These are phyloP conservation scores for Dalbergia cochinchinensis DNA, from an alignment of 306 rosid genomes.

Conservation along the genomic window DNA sequence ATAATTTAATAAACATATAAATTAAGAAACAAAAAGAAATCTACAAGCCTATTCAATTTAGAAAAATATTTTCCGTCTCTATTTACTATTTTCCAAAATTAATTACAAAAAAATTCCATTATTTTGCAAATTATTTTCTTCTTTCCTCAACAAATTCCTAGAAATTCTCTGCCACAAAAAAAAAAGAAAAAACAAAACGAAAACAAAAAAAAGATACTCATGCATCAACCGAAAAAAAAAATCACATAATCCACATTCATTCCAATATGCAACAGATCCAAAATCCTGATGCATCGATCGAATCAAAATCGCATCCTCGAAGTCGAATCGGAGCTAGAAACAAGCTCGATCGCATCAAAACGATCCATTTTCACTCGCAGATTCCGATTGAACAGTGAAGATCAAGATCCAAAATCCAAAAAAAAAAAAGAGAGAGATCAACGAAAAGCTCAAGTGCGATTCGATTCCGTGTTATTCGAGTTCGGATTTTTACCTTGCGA, in stretches of 20 bases:
- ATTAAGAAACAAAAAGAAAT: no score
- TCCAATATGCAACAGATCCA: neutral
- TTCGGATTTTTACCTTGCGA: slow-evolving; percentile 63
- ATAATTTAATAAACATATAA: neutral
- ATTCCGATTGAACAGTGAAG: slow-evolving; percentile 9
- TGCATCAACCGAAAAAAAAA: neutral
- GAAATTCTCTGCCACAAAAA: neutral
- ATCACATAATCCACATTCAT: neutral
- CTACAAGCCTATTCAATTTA: neutral
- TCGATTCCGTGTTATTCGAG: neutral
- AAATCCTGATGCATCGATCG: neutral
- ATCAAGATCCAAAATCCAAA: neutral
- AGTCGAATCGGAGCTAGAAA: neutral
- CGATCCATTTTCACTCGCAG: neutral
- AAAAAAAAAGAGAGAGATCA: slow-evolving; percentile 22
- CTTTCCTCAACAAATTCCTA: neutral
- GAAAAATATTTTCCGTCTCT: neutral
- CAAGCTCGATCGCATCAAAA: slow-evolving; percentile 29
- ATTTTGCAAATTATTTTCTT: neutral
- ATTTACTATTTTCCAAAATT: no score
- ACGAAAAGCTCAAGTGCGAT: neutral
- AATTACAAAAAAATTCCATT: neutral
- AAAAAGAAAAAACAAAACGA: neutral
- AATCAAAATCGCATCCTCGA: neutral
- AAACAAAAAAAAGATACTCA: neutral